Conservation (phyloP, 2,329 filamentous ascomycete species). For the Lasiodiplodia sp. region DNA sequence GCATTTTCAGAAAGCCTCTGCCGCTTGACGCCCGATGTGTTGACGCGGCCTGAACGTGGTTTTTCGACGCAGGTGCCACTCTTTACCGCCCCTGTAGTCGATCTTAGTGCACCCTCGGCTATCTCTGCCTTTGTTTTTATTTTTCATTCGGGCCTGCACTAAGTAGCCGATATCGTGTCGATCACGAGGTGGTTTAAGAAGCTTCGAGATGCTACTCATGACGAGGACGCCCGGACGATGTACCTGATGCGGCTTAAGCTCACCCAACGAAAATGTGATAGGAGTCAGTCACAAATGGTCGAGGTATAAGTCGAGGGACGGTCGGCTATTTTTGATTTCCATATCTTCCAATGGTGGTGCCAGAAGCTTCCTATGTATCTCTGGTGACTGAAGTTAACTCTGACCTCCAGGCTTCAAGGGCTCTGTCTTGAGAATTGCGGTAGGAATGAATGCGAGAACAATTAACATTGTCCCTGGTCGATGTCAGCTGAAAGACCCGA, state of each 20-base stretch:
- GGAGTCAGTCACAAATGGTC: neutral
- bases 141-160: neutral
- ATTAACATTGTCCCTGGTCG: too few species aligned
- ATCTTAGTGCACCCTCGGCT: neutral
- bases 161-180: neutral
- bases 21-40: conserved; percentile 6
- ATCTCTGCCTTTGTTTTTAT: neutral
- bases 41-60: neutral
- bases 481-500: too few species aligned
- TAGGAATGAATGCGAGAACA: too few species aligned
- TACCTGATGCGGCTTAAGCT: neutral
- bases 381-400: too few species aligned
- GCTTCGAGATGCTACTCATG: neutral
- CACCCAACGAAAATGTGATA: neutral
- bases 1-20: neutral
- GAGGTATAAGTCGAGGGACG: neutral
- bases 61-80: neutral
- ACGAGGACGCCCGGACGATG: neutral
- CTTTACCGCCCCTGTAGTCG: neutral
- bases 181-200: neutral
- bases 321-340: neutral
- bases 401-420: too few species aligned
- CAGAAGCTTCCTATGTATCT: too few species aligned
- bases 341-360: neutral
- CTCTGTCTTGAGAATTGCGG: too few species aligned